Evolutionary conservation across 2,329 filamentous ascomycete genomes (phyloP), one percentile per base, ranked within the genome.

Genomic region (Epichloe hybrida): DNA sequence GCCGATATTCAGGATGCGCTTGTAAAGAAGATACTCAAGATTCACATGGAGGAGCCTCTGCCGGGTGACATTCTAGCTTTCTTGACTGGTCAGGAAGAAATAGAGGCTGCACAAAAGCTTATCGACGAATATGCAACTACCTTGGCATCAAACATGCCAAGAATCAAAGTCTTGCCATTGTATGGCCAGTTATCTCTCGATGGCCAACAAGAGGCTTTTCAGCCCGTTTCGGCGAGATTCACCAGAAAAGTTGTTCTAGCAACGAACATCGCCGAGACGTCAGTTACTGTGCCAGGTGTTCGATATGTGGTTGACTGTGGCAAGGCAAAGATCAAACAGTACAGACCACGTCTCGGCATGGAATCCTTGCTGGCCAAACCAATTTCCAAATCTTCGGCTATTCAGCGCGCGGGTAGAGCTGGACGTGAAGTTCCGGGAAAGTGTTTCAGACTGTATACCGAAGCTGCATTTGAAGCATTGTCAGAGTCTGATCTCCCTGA

Each of bases 211-310:
- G 79, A 81, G 21, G 89, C 94, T 9, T 97, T 98, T 64, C 74
- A 83, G 50, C 85, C 86, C 1, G 77, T 86, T 21, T 80, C 80
- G 50, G 78, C 81, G 2, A 74, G 75, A n/a, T 77, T 75, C 51
- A 94, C 88, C 0, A 79, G 93, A 42, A 97, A 97, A 62, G 77
- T 97, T 12, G 89, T 98, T 0, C 72, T 98, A 0, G 84, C 90
- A 0, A 98, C 93, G 13, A 98, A 98, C 61, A 97, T 98, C 59
- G 93, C 93, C n/a, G 93, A 98, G 66, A 97, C 93, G 0, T 97
- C 93, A 1, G 86, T 98, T 53, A 98, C 93, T 0, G 90, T 98
- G 0, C 86, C 91, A 0, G 93, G 93, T 2, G 89, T 98, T 6
- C 81, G 88, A 4, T 93, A 86, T 58, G 91, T 98, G 9, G 77